A percentile compares a stretch with the other conserved stretches of the same genome.
These are phyloP conservation scores for Tolypocladium endophyticum DNA, from an alignment of 2,329 filamentous ascomycete genomes.

Conservation along the genomic window DNA sequence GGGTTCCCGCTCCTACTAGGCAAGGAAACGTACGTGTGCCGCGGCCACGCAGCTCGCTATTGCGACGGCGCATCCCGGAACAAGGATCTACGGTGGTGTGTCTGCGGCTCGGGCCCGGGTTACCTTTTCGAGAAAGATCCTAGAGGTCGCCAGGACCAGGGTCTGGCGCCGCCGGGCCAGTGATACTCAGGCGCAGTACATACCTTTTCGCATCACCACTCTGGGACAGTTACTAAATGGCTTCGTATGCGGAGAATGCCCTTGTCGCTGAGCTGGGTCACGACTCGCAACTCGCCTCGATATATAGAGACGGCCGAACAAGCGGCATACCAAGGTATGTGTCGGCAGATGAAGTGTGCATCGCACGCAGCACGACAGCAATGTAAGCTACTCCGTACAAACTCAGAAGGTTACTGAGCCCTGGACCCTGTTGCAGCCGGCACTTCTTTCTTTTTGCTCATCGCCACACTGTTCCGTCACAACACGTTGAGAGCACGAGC, in stretches of 20 bases:
- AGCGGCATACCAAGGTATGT: neutral
- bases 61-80: neutral
- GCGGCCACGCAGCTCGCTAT: neutral
- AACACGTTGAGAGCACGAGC: neutral
- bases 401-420: neutral
- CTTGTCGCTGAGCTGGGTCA: neutral
- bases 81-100: slow-evolving; percentile 1
- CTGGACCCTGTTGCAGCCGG: neutral
- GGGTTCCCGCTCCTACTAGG: neutral
- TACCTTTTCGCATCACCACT: neutral
- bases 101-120: slow-evolving; percentile 4
- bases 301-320: neutral
- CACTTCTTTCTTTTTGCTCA: neutral
- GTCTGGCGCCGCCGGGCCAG: neutral
- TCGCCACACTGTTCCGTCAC: neutral
- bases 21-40: neutral
- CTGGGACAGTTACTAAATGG: neutral
- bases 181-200: neutral
- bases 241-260: neutral
- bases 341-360: neutral
- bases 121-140: slow-evolving; percentile 8
- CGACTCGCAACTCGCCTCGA: neutral
- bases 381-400: neutral
- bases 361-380: neutral
- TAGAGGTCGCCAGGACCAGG: neutral